Evolutionary conservation across 2,329 filamentous ascomycete species (phyloP).

Genomic region (Aspergillus tubingensis): DNA sequence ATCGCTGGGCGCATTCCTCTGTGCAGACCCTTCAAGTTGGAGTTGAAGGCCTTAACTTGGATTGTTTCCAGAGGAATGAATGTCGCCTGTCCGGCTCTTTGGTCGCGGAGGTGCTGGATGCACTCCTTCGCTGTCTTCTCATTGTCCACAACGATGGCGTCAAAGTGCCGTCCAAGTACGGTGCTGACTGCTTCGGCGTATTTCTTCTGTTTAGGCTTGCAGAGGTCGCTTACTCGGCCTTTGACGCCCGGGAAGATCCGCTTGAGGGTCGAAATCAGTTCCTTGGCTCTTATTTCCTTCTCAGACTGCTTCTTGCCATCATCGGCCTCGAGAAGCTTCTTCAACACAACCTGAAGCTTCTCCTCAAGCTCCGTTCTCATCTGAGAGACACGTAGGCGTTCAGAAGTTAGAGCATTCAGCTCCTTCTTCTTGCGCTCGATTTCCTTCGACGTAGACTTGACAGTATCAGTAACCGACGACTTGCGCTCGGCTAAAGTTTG

Average conservation of each 20-base stretch:
- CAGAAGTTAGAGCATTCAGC: slow-evolving; percentile 80
- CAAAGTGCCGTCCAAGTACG: slow-evolving; percentile 88
- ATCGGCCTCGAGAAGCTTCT: slow-evolving; percentile 80
- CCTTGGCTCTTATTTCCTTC: slow-evolving; percentile 75
- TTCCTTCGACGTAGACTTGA: slow-evolving; percentile 71
- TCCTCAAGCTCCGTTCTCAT: slow-evolving; percentile 87
- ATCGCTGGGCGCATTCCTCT: slow-evolving; percentile 85
- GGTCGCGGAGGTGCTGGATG: slow-evolving; percentile 89
- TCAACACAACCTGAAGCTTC: slow-evolving; percentile 78
- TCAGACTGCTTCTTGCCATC: slow-evolving; percentile 83
- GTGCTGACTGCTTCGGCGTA: slow-evolving; percentile 91
- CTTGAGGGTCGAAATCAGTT: slow-evolving; percentile 82
- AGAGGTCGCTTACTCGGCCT: slow-evolving; percentile 85
- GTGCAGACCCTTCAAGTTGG: slow-evolving; percentile 84
- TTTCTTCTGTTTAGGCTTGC: slow-evolving; percentile 96
- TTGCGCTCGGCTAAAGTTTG: slow-evolving; percentile 69
- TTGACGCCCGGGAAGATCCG: slow-evolving; percentile 89
- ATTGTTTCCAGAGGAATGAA: slow-evolving; percentile 98
- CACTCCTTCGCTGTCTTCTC: slow-evolving; percentile 94
- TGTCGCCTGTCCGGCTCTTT: slow-evolving; percentile 81
- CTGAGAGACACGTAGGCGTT: slow-evolving; percentile 77
- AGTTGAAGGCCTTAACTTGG: slow-evolving; percentile 87
- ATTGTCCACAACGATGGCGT: slow-evolving; percentile 91
- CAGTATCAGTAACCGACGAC: slow-evolving; percentile 60
- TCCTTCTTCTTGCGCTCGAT: slow-evolving; percentile 88